These are phyloP conservation scores for Toxicodendron radicans DNA, from an alignment of 345 rosid species.

Conservation along the genomic window DNA sequence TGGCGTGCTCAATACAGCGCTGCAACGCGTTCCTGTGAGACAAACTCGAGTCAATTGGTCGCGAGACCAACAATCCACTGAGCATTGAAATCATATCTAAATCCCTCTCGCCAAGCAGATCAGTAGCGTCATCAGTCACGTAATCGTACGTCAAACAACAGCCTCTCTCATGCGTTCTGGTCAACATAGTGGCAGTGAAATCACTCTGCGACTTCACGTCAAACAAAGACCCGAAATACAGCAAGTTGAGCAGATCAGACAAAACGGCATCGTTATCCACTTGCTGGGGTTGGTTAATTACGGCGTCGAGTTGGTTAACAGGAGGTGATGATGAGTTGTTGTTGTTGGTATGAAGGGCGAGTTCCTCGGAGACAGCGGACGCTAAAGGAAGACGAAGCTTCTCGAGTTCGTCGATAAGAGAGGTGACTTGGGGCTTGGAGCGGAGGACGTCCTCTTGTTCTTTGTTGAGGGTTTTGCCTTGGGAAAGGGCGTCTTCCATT, in stretches of 20 bases:
- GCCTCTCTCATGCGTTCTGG: conserved; percentile 83
- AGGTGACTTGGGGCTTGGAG: conserved; percentile 63
- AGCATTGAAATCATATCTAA: conserved; percentile 72
- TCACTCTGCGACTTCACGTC: conserved; percentile 84
- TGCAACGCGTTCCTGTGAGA: conserved; percentile 83
- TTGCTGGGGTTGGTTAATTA: background rate
- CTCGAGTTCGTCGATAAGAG: conserved; percentile 84
- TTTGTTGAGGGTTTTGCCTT: conserved; percentile 75
- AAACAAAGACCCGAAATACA: conserved; percentile 81
- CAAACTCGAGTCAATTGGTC: conserved; percentile 72
- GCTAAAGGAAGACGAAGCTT: conserved; percentile 74
- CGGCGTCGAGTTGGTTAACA: background rate
- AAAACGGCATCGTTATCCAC: conserved; percentile 16
- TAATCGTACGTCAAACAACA: conserved; percentile 89
- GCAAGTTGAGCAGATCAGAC: conserved; percentile 71
- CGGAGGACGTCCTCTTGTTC: conserved; percentile 90
- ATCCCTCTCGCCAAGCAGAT: conserved; percentile 79
- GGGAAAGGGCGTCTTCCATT: conserved; percentile 79
- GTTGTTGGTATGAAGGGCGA: conserved; percentile 42
- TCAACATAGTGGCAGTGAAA: conserved; percentile 70
- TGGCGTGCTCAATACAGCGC: conserved; percentile 71
- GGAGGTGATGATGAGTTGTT: conserved; percentile 20
- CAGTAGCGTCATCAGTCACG: conserved; percentile 92
- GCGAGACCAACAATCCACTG: conserved; percentile 61
- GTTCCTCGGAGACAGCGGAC: conserved; percentile 70